These are phyloP conservation scores for Rhododendron simsii DNA, from an alignment of 148 eudicot genomes.

Conservation along the genomic window DNA sequence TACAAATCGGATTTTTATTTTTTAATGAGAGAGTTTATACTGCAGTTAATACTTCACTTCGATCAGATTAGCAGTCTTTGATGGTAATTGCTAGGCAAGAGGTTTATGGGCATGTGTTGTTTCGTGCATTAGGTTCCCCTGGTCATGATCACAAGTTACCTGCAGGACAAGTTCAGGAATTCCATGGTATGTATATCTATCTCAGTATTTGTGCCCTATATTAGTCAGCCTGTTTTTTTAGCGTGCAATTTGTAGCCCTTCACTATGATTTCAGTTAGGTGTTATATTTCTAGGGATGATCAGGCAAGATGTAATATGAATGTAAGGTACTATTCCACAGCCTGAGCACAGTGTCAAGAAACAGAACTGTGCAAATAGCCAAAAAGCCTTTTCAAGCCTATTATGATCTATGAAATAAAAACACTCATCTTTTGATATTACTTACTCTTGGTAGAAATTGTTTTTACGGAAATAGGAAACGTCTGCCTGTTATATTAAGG, in stretches of 20 bases:
- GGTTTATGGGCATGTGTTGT: conserved; percentile 9
- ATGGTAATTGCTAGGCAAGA: background rate
- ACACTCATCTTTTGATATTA: background rate
- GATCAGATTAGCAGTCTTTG: background rate
- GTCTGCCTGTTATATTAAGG: background rate
- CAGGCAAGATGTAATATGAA: background rate
- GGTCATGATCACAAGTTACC: conserved; percentile 64
- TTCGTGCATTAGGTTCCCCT: conserved; percentile 65
- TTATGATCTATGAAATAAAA: background rate
- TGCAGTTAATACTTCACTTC: background rate
- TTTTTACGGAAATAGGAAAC: background rate
- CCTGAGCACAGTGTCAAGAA: background rate
- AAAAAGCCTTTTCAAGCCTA: background rate
- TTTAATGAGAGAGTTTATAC: background rate
- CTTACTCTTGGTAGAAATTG: background rate
- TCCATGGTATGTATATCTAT: conserved; percentile 61
- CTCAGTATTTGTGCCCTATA: background rate
- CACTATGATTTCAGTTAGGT: background rate
- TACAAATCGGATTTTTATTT: background rate
- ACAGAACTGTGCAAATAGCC: background rate
- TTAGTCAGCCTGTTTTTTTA: background rate
- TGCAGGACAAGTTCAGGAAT: conserved; percentile 74
- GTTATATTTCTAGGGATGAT: background rate
- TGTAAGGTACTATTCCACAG: background rate
- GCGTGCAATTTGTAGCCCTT: background rate